Evolutionary conservation across 2,329 filamentous ascomycete genomes (phyloP), one percentile per base, ranked within the genome.

Genomic region (Pseudogymnoascus sp.): DNA sequence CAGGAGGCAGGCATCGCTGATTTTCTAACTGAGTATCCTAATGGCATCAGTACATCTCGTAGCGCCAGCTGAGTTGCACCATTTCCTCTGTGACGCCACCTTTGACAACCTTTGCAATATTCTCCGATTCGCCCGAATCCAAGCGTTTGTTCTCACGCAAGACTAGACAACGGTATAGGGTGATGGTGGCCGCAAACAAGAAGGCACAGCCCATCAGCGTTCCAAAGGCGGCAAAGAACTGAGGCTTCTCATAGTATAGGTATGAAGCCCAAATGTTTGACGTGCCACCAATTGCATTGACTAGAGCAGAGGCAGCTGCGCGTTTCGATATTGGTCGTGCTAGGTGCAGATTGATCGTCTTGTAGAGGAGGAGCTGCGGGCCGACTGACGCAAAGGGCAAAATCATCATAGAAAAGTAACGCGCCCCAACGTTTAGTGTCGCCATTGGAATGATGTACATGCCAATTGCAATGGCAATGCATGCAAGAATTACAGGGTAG

Each of bases 11-110:
- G 19, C 38, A 19, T 40, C n/a, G 38, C 7, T 40, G 38, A 4
- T 19, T 40, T 40, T 40, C n/a, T 40, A 40, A 40, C 38, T 40
- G 42, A 56, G 61, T 62, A 21, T 37, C 42, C 31, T 56, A 31
- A 37, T n/a, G n/a, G 29, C 46, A 46, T 72, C 62, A 77, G 62
- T 74, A 78, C 76, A 78, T 78, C 65, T 78, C 77, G 62, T 78
- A 78, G 4, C 77, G 74, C 77, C 76, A 79, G 35, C 70, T 70
- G 9, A 79, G 65, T 23, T 73, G 70, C 7, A 78, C 70, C 77
- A 78, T 78, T 66, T 79, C 76, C 59, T 76, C 72, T 0, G 77
- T 79, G 3, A 78, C 77, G 7, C 77, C 77, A 2, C 75, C 75
- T 62, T 74, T 76, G 15, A 76, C 70, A 3, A 72, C 77, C 68